Conservation (phyloP, 2,329 filamentous ascomycete genomes). For the Camillea tinctor region DNA sequence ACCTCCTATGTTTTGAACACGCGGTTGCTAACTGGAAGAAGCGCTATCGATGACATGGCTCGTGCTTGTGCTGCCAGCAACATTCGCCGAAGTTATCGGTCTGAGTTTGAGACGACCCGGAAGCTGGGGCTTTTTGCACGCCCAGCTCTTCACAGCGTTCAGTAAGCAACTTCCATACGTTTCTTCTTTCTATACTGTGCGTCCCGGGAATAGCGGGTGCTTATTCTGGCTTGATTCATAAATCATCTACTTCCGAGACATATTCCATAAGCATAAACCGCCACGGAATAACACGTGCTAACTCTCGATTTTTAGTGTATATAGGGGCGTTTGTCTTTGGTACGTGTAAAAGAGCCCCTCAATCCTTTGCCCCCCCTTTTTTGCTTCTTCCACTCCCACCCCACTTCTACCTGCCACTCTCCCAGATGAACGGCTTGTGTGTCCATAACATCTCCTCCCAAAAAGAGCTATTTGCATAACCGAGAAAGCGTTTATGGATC, state of each 20-base stretch:
- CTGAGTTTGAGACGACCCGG: constrained; percentile 50
- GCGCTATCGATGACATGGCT: constrained; percentile 71
- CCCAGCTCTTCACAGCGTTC: constrained; percentile 59
- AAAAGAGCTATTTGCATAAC: no score
- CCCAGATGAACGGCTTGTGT: background rate
- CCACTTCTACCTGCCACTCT: background rate
- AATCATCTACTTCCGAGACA: no score
- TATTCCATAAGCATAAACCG: no score
- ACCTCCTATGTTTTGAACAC: background rate
- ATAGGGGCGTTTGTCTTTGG: constrained; percentile 50
- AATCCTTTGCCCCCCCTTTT: background rate
- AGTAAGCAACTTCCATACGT: constrained; percentile 18
- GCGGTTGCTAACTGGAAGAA: constrained; percentile 12
- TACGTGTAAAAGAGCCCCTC: constrained; percentile 21
- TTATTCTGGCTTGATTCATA: no score
- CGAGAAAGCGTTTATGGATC: background rate
- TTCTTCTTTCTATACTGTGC: no score
- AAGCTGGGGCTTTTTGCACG: constrained; percentile 47
- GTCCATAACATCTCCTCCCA: background rate
- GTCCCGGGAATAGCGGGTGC: no score
- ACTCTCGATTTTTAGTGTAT: constrained; percentile 40
- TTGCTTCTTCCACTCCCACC: background rate
- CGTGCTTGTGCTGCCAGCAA: constrained; percentile 66
- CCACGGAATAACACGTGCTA: no score
- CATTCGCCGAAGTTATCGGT: constrained; percentile 65